Base-by-base conservation (phyloP, 2,329 filamentous ascomycete genomes). In the Penicillium sp. region DNA sequence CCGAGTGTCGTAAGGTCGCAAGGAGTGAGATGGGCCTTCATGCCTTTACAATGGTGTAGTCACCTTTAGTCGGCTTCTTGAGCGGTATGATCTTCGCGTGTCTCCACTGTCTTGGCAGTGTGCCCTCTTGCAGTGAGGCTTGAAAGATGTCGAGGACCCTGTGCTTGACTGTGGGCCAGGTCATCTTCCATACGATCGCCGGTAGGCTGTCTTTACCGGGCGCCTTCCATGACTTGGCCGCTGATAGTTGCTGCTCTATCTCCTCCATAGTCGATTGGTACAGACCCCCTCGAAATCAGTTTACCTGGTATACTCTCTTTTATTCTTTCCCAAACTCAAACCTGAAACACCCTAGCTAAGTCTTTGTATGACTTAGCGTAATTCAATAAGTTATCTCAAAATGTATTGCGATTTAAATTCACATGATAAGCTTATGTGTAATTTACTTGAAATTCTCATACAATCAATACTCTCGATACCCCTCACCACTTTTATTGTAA, bases 11-110 rank as follows among this genome's bases (percentile, higher is more conserved):
- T 18, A 18, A 18, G 18, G 18, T 18, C 18, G 18, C 48, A 7
- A 67, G 60, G 34, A 68, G 61, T 45, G 62, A 64, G 14, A 67
- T 67, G 4, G 57, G 63, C 31, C 65, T 58, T 59, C 46, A 63
- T 32, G 54, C 53, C 42, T 64, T 64, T 0, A 54, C 54, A 54
- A 64, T 56, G 13, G 44, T 57, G 41, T 60, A 62, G 14, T 62
- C n/a, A 7, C 56, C 51, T 40, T 65, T 64, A 39, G 60, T 64
- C 29, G 51, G 63, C 38, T 63, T 65, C 45, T 57, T 61, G 11
- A 66, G 55, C 44, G 58, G 57, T 49, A 66, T 60, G 34, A 61
- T 61, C 45, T 61, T 64, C 16, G 56, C 55, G n/a, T 59, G 53
- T 55, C 53, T 60, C 59, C 51, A 64, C 47, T 57, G 39, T 41